Base-by-base conservation (phyloP, 1,139 yeast species). In the Debaryomycetaceae sp. region DNA sequence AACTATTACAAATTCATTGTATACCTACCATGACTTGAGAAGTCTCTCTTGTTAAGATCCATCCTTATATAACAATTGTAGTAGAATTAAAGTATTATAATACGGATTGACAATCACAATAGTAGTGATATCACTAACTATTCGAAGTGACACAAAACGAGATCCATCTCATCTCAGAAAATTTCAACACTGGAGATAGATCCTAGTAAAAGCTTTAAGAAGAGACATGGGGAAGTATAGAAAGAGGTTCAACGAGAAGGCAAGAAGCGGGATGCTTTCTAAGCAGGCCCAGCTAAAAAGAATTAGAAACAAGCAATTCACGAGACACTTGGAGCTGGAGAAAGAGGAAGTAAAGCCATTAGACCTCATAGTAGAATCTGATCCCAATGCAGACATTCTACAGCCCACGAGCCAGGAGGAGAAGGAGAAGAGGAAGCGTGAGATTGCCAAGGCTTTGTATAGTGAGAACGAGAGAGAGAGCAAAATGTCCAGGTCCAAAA, bases 241-340 rank as follows among this genome's bases (percentile, higher is more conserved):
- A 52, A 78, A 79, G 59, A 65, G 96, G 46, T 85, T 83, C 67
- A 87, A 87, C 60, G 95, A 84, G 60, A 86, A 85, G 69, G 95
- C 95, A 42, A 78, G 95, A 30, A 57, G 88, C 4, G 95, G 96
- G 26, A 84, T 84, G 78, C 81, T 87, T 54, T 83, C 91, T 31
- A 87, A 84, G 69, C 87, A 84, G 57, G 81, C 84, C 30, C 81
- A 83, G 36, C 67, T 87, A 51, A 83, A 81, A 49, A 65, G 66
- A 41, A 85, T 80, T 30, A 70, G 95, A 41, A 85, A 86, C 53
- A 80, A 84, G 62, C 83, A 80, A 52, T 80, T 81, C 56, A 62
- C 67, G 31, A 68, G 84, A 34, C 76, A 74, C 40, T 73, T 69
- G 3, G 77, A 68, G 30, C 56, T 47, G 14, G 58, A 56, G 17